Conservation (phyloP, 805 yeast genomes). For the Sungouiella thailandica region DNA sequence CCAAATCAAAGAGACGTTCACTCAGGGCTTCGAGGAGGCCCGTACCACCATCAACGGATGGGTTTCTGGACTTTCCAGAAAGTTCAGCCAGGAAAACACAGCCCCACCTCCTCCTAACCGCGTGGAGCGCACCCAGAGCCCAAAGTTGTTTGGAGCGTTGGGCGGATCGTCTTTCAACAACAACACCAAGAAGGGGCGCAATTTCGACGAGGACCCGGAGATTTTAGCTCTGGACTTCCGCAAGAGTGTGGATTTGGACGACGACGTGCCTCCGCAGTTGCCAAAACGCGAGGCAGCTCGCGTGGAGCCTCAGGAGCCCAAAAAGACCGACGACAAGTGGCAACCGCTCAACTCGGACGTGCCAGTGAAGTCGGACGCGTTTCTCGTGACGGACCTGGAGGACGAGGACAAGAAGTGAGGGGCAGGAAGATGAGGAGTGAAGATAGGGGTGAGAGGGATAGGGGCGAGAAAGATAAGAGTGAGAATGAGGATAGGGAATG, state of each 20-base stretch:
- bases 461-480: too few relatives aligned
- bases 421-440: too few relatives aligned
- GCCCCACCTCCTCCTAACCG: slow-evolving; percentile 2
- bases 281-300: slow-evolving; percentile 17
- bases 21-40: slow-evolving; percentile 78
- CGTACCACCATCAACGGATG: slow-evolving; percentile 70
- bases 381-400: slow-evolving; percentile 40
- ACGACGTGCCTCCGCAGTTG: slow-evolving; percentile 21
- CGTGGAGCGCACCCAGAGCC: slow-evolving; percentile 14
- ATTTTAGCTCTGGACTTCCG: slow-evolving; percentile 48
- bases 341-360: slow-evolving; percentile 35
- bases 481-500: too few relatives aligned
- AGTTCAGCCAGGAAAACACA: slow-evolving; percentile 24
- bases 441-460: too few relatives aligned
- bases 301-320: too few relatives aligned
- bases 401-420: slow-evolving; percentile 27
- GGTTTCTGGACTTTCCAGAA: slow-evolving; percentile 66
- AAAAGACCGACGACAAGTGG: slow-evolving; percentile 22
- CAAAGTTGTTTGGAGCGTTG: slow-evolving; percentile 41
- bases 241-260: slow-evolving; percentile 37
- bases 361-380: slow-evolving; percentile 40
- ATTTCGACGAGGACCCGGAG: slow-evolving; percentile 52
- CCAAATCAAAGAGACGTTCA: slow-evolving; percentile 60
- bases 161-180: slow-evolving; percentile 39
- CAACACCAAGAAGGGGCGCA: slow-evolving; percentile 20